phyloP scores from a whole-genome alignment of 2,329 filamentous ascomycete genomes.

The Monosporascus cannonballus region DNA sequence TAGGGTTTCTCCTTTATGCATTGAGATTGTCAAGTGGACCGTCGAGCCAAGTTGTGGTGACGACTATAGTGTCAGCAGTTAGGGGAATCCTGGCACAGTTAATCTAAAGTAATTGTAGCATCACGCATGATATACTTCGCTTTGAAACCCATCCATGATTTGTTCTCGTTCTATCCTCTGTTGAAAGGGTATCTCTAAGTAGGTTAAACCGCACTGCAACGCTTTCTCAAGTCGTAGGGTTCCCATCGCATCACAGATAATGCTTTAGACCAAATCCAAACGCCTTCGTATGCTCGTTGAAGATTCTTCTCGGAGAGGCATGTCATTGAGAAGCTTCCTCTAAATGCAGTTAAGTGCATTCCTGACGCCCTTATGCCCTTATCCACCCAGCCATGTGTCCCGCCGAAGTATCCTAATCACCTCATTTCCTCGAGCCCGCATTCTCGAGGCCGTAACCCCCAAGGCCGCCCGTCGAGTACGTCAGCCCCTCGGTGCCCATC shows the following conservation, averaged over 20 bases:
- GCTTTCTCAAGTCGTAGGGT: too few species aligned
- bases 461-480: conserved; percentile 48
- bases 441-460: conserved; percentile 54
- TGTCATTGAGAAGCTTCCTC: not conserved
- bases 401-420: not conserved
- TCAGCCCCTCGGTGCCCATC: conserved; percentile 56
- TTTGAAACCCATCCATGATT: conserved; percentile 1
- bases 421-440: conserved; percentile 24
- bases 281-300: not conserved
- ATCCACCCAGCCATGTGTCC: not conserved
- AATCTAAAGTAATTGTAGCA: not conserved
- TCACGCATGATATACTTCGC: not conserved
- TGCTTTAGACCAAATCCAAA: not conserved
- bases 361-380: not conserved
- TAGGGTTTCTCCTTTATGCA: not conserved
- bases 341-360: not conserved
- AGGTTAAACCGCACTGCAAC: not conserved
- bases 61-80: not conserved
- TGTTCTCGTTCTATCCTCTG: conserved; percentile 16
- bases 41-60: too few species aligned
- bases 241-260: not conserved
- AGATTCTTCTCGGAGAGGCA: not conserved
- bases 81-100: not conserved
- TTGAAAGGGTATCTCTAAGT: conserved; percentile 26
- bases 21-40: too few species aligned